Evolutionary conservation across 148 eudicot species (phyloP), one percentile per base, ranked within the genome.

Genomic region (Chenopodium suecicum): DNA sequence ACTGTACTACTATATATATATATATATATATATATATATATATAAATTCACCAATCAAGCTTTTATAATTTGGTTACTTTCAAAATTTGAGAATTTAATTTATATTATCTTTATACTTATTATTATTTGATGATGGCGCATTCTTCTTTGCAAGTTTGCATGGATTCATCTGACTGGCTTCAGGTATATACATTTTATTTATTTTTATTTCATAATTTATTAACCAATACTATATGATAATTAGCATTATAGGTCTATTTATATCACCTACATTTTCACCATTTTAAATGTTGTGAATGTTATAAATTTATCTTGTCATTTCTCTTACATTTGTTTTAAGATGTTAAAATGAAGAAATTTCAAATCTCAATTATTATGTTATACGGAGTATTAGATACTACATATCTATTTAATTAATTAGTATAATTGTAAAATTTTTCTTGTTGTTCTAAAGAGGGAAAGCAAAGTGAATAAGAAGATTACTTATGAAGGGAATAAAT

Each of bases 121-220:
- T 56, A 14, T 56, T 14, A 56, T 17, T 50, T 50, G 13, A 50
- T 50, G 54, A 85, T 85, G 87, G 84, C 84, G 27, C 87, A 85
- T 78, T 11, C 87, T 78, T 78, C 87, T 73, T 80, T 85, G 27
- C 87, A 85, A 78, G 84, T 85, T 68, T 85, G 87, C 84, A 85
- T 81, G 84, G 84, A 85, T 82, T 78, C 84, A 10, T 73, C 87
- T 67, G 84, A 85, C 76, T 85, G 86, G 87, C 70, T 85, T 50
- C 85, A 83, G 85, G 85, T 83, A 78, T 19, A n/a, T 32, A 41
- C 44, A 41, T 41, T 41, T 41, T 0, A 41, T 41, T 41, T 41
- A 2, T 34, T 3, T 34, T 34, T 34, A 34, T 34, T 41, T 41
- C 7, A 60, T 27, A 20, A 50, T 50, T 27, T 27, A 27, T 27